phyloP scores from a whole-genome alignment of 495 filamentous ascomycete genomes.

The Penicillium robsamsonii region DNA sequence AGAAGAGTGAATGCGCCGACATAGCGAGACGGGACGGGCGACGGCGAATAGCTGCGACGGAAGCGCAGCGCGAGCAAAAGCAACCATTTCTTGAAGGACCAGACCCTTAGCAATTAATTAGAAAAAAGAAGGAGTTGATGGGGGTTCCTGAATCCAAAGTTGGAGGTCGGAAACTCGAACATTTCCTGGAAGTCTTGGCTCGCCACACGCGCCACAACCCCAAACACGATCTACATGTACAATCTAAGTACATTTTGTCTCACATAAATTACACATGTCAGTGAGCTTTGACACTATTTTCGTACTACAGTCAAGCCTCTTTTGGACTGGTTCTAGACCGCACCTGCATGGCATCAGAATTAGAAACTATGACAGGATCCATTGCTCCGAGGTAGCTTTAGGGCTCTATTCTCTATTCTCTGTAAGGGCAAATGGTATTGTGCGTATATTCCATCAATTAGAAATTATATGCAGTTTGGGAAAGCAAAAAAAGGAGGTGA shows the following conservation, averaged over 20 bases:
- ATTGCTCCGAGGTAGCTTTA: not conserved
- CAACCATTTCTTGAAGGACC: constrained; percentile 15
- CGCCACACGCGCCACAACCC: constrained; percentile 10
- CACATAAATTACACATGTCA: not conserved
- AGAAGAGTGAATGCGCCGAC: constrained; percentile 53
- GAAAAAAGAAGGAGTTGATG: not conserved
- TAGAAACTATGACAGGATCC: constrained; percentile 1
- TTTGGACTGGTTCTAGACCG: not conserved
- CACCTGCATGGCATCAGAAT: constrained; percentile 20
- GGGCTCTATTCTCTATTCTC: not conserved
- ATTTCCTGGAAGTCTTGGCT: constrained; percentile 12
- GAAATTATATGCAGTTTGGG: constrained; percentile 22
- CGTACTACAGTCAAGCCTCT: not conserved
- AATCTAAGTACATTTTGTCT: not conserved
- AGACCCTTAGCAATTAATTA: not conserved
- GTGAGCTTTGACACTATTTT: not conserved
- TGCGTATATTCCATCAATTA: constrained; percentile 17
- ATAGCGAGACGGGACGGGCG: constrained; percentile 19
- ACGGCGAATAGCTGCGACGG: constrained; percentile 22
- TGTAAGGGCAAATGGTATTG: not conserved
- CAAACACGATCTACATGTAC: not conserved
- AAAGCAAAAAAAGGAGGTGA: not conserved
- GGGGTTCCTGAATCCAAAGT: constrained; percentile 5
- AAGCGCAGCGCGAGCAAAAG: constrained; percentile 26
- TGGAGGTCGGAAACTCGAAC: constrained; percentile 2